Percentiles rank a stretch among this genome's conserved stretches.
phyloP scores from a whole-genome alignment of 2,329 filamentous ascomycete genomes.

The Mariannaea sp. region DNA sequence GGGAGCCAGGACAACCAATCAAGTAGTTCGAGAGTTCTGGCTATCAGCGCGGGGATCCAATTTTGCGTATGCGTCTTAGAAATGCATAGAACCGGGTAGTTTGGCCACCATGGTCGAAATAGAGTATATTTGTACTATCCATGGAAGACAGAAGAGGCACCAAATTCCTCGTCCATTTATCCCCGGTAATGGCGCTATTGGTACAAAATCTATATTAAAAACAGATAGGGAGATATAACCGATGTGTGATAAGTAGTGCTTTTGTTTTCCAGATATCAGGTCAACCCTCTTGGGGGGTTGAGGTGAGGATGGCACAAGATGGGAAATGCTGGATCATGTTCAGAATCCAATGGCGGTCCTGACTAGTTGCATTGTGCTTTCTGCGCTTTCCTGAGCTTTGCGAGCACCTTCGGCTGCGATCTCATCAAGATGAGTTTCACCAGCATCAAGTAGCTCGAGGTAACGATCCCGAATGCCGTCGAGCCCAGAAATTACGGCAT shows the following conservation, averaged over 20 bases:
- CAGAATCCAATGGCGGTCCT: conserved; percentile 57
- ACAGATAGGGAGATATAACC: not conserved
- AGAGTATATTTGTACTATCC: not conserved
- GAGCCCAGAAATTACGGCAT: conserved; percentile 59
- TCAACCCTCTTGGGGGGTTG: not conserved
- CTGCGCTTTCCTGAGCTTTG: conserved; percentile 66
- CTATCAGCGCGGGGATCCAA: conserved; percentile 65
- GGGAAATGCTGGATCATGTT: too few species aligned
- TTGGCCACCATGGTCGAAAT: not conserved
- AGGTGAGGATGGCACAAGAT: not conserved
- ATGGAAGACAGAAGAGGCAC: too few species aligned
- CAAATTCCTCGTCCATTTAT: not conserved
- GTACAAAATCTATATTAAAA: conserved; percentile 1
- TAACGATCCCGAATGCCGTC: conserved; percentile 62
- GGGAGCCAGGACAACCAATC: conserved; percentile 67
- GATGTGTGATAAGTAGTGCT: not conserved
- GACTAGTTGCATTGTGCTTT: conserved; percentile 60
- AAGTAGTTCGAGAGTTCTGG: conserved; percentile 74
- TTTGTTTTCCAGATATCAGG: not conserved
- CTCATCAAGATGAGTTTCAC: conserved; percentile 59
- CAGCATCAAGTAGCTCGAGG: conserved; percentile 52
- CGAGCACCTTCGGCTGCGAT: conserved; percentile 62
- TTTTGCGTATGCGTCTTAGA: conserved; percentile 64
- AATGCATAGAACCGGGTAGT: too few species aligned
- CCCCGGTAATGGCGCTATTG: not conserved